Evolutionary conservation across 257 asterid genomes (phyloP), one percentile per base, ranked within the genome.

Genomic region (Solanum chiquidenum): DNA sequence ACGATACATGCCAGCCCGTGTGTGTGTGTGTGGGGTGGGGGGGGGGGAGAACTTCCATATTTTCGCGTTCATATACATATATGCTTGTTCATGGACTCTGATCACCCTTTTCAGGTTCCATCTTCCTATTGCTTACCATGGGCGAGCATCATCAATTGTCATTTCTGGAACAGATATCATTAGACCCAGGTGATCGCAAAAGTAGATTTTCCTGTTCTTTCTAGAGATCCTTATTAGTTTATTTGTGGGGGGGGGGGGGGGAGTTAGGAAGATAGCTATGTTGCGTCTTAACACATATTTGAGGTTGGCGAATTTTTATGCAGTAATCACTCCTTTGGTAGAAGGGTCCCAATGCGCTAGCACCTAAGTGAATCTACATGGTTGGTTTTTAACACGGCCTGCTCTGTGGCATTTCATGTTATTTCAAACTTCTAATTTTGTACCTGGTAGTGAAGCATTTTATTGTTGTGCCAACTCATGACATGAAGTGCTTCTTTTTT

Each of bases 121-220:
- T 91, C 91, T 97, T 93, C 99, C 99, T 86, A 95, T 95, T 87
- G 99, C 98, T 68, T 97, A 97, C 92, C 99, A 97, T 92, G 99
- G 99, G 84, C 95, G 99, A 89, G 98, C 98, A 76, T 97, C 99
- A 49, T 97, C 98, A 71, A 87, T 97, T 88, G 98, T 97, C 90
- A 87, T 95, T 88, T 95, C 98, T 85, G 98, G 99, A 90, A 95
- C 99, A 77, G 94, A 97, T 88, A 92, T 95, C 88, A 87, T 92
- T 42, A 92, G 99, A 86, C 99, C 99, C 93, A 97, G 98, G 99
- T 97, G 89, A 87, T 66, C 76, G n/a, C 23, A 33, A 83, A 34
- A 82, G 60, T 25, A 75, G 64, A 25, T 42, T 79, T 79, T 84
- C 79, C 84, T 77, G 88, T 74, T 64, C 16, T 85, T 73, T 83